Conservation (phyloP, 1,284 basidiomycete genomes). For the Albatrellus sp. region DNA sequence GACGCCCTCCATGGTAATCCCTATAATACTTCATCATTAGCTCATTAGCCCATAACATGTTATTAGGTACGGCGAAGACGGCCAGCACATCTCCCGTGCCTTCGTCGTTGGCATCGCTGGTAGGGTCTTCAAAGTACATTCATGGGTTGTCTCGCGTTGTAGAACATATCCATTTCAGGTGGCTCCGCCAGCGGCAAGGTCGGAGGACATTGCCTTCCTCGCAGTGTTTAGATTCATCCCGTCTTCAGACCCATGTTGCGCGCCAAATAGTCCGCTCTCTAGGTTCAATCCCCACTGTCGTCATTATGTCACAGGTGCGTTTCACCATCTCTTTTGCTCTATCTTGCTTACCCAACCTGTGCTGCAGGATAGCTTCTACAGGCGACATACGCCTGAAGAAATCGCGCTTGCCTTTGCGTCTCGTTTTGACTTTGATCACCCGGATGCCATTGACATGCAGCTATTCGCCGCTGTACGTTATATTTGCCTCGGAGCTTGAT, state of each 20-base stretch:
- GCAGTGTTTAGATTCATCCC: constrained; percentile 7
- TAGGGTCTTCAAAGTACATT: constrained; percentile 28
- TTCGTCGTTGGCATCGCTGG: constrained; percentile 94
- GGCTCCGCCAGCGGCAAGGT: constrained; percentile 94
- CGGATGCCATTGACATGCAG: constrained; percentile 85
- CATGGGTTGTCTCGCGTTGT: constrained; percentile 1
- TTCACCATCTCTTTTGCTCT: background rate
- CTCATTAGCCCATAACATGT: constrained; percentile 2
- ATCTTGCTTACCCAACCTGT: background rate
- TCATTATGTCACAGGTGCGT: constrained; percentile 75
- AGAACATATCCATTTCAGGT: constrained; percentile 29
- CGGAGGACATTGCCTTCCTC: constrained; percentile 10
- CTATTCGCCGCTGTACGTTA: constrained; percentile 68
- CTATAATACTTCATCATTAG: background rate
- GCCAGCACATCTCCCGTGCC: constrained; percentile 54
- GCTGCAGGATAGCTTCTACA: constrained; percentile 87
- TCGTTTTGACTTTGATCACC: constrained; percentile 87
- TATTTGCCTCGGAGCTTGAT: background rate
- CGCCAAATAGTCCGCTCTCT: constrained; percentile 73
- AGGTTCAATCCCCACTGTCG: constrained; percentile 77
- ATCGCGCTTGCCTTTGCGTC: constrained; percentile 74
- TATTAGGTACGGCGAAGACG: constrained; percentile 67
- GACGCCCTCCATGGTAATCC: constrained; percentile 65
- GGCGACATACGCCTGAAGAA: constrained; percentile 67
- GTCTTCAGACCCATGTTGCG: constrained; percentile 77